phyloP scores from a whole-genome alignment of 1,284 basidiomycete genomes.

The Boletus smithii region DNA sequence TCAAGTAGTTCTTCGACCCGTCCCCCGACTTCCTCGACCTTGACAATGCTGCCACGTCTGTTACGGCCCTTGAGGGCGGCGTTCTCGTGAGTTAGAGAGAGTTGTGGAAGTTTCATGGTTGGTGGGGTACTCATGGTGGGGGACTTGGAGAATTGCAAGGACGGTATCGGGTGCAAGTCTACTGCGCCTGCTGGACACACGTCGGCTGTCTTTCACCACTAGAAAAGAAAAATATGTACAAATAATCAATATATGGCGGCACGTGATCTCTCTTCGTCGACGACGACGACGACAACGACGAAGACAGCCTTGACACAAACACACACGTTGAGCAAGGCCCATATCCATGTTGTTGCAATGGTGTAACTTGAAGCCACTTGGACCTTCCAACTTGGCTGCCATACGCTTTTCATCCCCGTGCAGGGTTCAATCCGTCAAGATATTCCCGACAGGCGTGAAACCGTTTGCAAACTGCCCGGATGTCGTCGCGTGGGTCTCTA shows the following conservation, averaged over 20 bases:
- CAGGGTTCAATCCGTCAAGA: constrained; percentile 22
- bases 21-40: constrained; percentile 84
- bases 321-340: too few relatives aligned
- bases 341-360: constrained; percentile 55
- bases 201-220: too few relatives aligned
- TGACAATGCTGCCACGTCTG: constrained; percentile 79
- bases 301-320: too few relatives aligned
- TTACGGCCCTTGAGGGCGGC: constrained; percentile 49
- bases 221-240: constrained; percentile 25
- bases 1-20: constrained; percentile 79
- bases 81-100: constrained; percentile 40
- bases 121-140: constrained; percentile 46
- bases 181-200: too few relatives aligned
- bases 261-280: too few relatives aligned
- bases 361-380: constrained; percentile 60
- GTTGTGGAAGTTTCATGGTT: constrained; percentile 48
- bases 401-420: constrained; percentile 25
- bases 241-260: constrained; percentile 8
- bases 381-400: constrained; percentile 40
- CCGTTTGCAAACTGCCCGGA: constrained; percentile 61
- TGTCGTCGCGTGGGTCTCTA: constrained; percentile 55
- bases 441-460: constrained; percentile 24
- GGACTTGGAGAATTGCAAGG: too few relatives aligned
- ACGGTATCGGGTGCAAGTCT: too few relatives aligned
- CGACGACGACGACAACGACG: too few relatives aligned